Evolutionary conservation across 2,329 filamentous ascomycete genomes (phyloP), one percentile per base, ranked within the genome.

Genomic region (Colletotrichum chrysophilum): DNA sequence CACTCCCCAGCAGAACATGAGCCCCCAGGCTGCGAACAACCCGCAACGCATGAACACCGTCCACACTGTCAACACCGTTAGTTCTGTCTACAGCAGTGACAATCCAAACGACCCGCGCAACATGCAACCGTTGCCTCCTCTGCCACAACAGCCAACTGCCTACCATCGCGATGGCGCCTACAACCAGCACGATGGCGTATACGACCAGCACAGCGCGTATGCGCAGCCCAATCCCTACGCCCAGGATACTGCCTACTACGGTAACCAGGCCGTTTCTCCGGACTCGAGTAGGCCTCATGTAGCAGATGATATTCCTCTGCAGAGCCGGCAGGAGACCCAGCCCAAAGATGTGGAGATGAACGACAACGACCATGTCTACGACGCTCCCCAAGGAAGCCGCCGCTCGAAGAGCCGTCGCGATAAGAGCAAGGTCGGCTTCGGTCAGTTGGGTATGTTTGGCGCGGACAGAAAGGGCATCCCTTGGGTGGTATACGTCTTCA

Each of bases 401-500:
- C 79, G 75, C 66, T 78, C 43, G 66, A 75, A 58, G 30, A 75
- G 75, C 55, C 76, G 75, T 28, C 77, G 79, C 14, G 85, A 85
- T 65, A 84, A 82, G 70, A 84, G 84, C 74, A 87, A 88, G 75
- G 85, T 92, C 64, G 85, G 88, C n/a, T 87, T 91, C 60, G 91
- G 91, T 68, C 89, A 92, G 83, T 82, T 92, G 70, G 90, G 90
- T 74, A 92, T 92, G 90, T 81, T 92, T 61, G 89, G 89, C 3
- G 85, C 89, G 14, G 85, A 89, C 79, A 87, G 85, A 81, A 90
- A 89, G 81, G 86, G 88, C 76, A 91, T 93, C 68, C 94, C 97
- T 0, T 97, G 94, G 90, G 92, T 98, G 8, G 94, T 96, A 38
- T 98, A 96, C 83, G 85, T 93, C 58, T 90, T 98, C 77, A 95